These are phyloP conservation scores for Leptographium lundbergii DNA, from an alignment of 2,329 filamentous ascomycete genomes.

Conservation along the genomic window DNA sequence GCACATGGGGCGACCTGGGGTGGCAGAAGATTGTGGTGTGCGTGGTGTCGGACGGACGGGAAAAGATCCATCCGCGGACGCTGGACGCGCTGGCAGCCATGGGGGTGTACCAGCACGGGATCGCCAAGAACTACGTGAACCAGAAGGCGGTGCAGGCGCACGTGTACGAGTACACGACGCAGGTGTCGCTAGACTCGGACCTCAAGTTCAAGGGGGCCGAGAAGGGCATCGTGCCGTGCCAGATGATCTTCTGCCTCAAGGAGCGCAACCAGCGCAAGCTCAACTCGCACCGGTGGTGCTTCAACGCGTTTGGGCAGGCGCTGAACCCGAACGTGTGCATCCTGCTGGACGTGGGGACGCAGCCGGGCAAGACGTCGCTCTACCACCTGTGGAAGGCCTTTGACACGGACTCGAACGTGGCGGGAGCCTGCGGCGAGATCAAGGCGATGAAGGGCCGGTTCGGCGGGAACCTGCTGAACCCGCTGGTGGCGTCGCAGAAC, in stretches of 20 bases:
- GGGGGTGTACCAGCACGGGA: conserved; percentile 96
- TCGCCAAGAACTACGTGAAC: conserved; percentile 97
- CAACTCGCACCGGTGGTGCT: conserved; percentile 98
- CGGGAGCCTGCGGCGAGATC: conserved; percentile 93
- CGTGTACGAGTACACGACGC: conserved; percentile 97
- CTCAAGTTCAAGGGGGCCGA: conserved; percentile 98
- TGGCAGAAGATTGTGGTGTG: conserved; percentile 99
- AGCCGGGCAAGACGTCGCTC: conserved; percentile 76
- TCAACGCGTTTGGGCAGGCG: conserved; percentile 90
- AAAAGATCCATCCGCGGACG: conserved; percentile 80
- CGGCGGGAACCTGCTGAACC: conserved; percentile 76
- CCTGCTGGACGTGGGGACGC: conserved; percentile 88
- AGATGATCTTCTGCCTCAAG: conserved; percentile 97
- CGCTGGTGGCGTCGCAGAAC: conserved; percentile 91
- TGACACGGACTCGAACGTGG: conserved; percentile 93
- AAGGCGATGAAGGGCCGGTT: conserved; percentile 88
- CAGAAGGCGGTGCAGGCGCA: conserved; percentile 89
- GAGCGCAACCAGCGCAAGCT: conserved; percentile 97
- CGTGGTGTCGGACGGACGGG: conserved; percentile 86
- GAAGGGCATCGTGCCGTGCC: conserved; percentile 95
- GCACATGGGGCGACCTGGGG: conserved; percentile 91
- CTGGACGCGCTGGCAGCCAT: conserved; percentile 91
- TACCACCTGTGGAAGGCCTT: conserved; percentile 99
- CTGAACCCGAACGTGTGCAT: conserved; percentile 96
- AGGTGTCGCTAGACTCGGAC: conserved; percentile 89